phyloP scores from a whole-genome alignment of 208 protist genomes.

The Trypanosoma rangeli region DNA sequence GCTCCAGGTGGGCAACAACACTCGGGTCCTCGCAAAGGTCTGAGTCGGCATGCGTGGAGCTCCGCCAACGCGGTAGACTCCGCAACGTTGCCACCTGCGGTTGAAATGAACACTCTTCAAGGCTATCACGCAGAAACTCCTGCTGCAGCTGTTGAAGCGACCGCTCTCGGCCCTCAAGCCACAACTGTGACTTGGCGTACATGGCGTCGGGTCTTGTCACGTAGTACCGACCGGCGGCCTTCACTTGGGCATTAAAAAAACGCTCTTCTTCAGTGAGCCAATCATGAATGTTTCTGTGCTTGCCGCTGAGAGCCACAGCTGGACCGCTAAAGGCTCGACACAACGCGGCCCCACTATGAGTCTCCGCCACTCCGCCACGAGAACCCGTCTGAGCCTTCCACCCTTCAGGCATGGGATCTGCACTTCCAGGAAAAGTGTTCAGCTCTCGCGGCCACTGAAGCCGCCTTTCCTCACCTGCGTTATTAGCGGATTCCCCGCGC shows the following conservation, averaged over 20 bases:
- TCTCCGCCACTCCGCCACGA: not conserved
- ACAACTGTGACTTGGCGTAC: constrained; percentile 60
- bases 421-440: not conserved
- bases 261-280: constrained; percentile 30
- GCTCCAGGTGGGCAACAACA: constrained; percentile 38
- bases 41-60: constrained; percentile 3
- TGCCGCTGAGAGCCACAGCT: not conserved
- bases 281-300: constrained; percentile 6
- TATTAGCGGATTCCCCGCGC: not conserved
- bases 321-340: constrained; percentile 3
- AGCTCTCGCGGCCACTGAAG: constrained; percentile 8
- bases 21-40: constrained; percentile 25
- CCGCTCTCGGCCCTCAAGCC: constrained; percentile 36
- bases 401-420: not conserved
- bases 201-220: constrained; percentile 38
- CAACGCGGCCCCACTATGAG: not conserved
- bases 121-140: constrained; percentile 29
- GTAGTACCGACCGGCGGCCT: constrained; percentile 40
- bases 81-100: constrained; percentile 16
- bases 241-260: constrained; percentile 33
- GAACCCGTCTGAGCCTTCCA: not conserved
- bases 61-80: not conserved
- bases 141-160: constrained; percentile 24
- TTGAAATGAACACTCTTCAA: constrained; percentile 49
- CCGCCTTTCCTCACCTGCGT: not conserved